phyloP scores from a whole-genome alignment of 805 yeast genomes.

The Dipodascus geniculatus region DNA sequence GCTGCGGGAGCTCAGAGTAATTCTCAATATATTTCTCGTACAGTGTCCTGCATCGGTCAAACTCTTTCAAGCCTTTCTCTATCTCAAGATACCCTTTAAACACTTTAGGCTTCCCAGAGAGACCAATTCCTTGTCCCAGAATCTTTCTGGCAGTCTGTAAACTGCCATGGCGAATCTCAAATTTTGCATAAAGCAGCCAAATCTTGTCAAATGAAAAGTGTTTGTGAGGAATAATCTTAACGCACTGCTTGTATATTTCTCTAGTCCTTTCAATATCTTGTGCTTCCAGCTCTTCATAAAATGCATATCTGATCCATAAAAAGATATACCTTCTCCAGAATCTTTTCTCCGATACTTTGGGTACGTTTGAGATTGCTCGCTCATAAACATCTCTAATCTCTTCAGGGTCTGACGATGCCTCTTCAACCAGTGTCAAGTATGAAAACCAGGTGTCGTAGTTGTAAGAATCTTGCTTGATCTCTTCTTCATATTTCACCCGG shows the following conservation, averaged over 20 bases:
- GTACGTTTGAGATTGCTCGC: conserved; percentile 32
- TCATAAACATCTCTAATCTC: conserved; percentile 31
- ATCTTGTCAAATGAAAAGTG: conserved; percentile 55
- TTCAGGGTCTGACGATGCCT: conserved; percentile 22
- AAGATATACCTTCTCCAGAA: conserved; percentile 61
- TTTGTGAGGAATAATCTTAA: conserved; percentile 44
- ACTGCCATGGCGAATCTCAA: conserved; percentile 52
- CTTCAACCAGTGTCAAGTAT: conserved; percentile 41
- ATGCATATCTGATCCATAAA: conserved; percentile 57
- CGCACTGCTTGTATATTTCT: conserved; percentile 36
- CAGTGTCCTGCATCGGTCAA: conserved; percentile 65
- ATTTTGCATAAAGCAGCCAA: conserved; percentile 64
- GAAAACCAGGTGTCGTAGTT: conserved; percentile 84
- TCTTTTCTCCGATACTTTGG: conserved; percentile 24
- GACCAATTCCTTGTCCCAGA: conserved; percentile 63
- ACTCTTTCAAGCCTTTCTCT: conserved; percentile 61
- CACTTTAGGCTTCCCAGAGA: conserved; percentile 45
- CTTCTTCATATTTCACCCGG: conserved; percentile 40
- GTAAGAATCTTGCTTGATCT: conserved; percentile 32
- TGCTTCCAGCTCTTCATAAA: conserved; percentile 43
- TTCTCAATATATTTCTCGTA: conserved; percentile 54
- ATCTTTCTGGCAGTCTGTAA: conserved; percentile 49
- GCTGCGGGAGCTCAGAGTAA: conserved; percentile 29
- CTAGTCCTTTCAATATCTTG: conserved; percentile 38
- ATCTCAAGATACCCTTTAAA: conserved; percentile 54